These are phyloP conservation scores for Reutealis trisperma DNA, from an alignment of 345 rosid species.

Conservation along the genomic window DNA sequence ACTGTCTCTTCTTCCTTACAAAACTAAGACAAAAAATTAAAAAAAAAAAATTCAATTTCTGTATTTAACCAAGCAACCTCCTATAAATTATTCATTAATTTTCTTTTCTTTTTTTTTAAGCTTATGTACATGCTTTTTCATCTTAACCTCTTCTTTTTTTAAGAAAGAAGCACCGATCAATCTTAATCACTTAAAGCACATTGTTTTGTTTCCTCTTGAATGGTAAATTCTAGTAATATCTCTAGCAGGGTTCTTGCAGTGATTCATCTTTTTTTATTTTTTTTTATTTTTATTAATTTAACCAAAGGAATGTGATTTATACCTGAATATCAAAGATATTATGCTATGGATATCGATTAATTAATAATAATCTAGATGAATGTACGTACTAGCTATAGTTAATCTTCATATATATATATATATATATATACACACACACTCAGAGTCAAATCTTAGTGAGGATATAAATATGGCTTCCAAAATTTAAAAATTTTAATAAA, in stretches of 20 bases:
- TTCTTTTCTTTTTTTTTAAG: conserved; percentile 1
- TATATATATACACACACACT: too few species aligned
- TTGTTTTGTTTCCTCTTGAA: conserved; percentile 10
- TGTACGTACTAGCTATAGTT: too few species aligned
- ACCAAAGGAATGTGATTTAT: neutral
- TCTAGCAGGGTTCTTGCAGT: neutral
- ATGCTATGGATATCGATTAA: neutral
- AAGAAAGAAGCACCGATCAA: conserved; percentile 17
- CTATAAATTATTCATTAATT: neutral
- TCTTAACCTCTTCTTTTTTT: conserved; percentile 36
- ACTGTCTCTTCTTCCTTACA: conserved; percentile 22
- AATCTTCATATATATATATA: too few species aligned
- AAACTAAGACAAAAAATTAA: conserved; percentile 24
- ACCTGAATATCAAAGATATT: neutral
- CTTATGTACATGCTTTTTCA: conserved; percentile 9
- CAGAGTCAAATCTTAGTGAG: too few species aligned
- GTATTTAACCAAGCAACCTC: neutral
- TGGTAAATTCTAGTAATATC: conserved; percentile 12
- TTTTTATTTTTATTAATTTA: too few species aligned
- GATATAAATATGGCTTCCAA: too few species aligned
- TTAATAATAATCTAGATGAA: too few species aligned
- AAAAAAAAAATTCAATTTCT: too few species aligned
- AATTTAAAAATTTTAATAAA: too few species aligned
- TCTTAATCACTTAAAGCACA: conserved; percentile 29
- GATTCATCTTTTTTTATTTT: neutral